Conservation (phyloP, 345 rosid genomes). For the Viola odorata region DNA sequence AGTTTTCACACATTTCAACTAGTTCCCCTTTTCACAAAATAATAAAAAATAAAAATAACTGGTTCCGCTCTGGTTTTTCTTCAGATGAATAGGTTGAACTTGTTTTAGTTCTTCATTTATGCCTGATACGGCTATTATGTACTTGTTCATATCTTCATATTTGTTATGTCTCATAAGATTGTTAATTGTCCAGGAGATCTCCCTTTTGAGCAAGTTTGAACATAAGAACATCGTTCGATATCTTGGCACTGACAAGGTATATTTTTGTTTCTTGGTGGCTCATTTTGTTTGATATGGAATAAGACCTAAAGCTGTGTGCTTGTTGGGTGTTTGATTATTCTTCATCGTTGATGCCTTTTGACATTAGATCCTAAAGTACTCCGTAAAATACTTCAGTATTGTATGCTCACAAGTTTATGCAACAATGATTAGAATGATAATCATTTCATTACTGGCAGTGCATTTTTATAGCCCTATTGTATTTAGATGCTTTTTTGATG, state of each 20-base stretch:
- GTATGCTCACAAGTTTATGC: too few species aligned
- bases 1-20: neutral
- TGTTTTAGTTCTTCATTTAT: neutral
- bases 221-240: constrained; percentile 26
- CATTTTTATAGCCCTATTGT: too few species aligned
- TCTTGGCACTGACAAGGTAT: constrained; percentile 27
- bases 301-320: neutral
- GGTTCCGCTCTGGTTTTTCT: too few species aligned
- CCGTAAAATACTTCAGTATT: too few species aligned
- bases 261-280: neutral
- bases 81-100: neutral
- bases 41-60: too few species aligned
- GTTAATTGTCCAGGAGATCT: constrained; percentile 21
- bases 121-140: neutral
- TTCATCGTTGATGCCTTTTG: too few species aligned
- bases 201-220: constrained; percentile 20
- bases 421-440: too few species aligned
- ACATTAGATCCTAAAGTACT: too few species aligned
- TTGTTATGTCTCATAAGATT: neutral
- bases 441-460: too few species aligned
- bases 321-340: too few species aligned
- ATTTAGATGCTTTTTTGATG: too few species aligned
- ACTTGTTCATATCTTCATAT: neutral
- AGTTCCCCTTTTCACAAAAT: too few species aligned
- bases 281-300: neutral